These are phyloP conservation scores for Ustilago lituana DNA, from an alignment of 1,284 basidiomycete genomes.

Conservation along the genomic window DNA sequence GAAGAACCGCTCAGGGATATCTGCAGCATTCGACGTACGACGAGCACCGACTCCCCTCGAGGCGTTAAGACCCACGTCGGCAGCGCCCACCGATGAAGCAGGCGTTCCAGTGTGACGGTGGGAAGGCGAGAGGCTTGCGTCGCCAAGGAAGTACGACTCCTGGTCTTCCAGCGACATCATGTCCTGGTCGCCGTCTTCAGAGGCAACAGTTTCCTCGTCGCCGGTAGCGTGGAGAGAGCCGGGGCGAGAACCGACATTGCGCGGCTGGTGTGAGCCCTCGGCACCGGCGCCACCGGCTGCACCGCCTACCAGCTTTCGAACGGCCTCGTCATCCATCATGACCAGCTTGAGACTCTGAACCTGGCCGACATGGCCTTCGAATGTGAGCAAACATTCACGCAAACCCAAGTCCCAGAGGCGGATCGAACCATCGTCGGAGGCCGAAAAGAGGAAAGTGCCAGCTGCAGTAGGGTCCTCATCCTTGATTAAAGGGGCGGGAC, in stretches of 20 bases:
- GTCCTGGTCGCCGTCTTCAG: conserved; percentile 29
- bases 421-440: conserved; percentile 92
- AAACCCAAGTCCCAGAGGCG: conserved; percentile 90
- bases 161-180: conserved; percentile 48
- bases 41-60: conserved; percentile 12
- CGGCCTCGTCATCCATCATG: conserved; percentile 68
- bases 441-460: conserved; percentile 79
- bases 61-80: conserved; percentile 7
- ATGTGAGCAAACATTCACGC: conserved; percentile 83
- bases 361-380: conserved; percentile 91
- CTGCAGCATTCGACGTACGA: conserved; percentile 16
- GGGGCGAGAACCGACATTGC: background rate
- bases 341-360: conserved; percentile 90
- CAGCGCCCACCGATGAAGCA: conserved; percentile 18
- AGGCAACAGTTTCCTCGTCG: background rate
- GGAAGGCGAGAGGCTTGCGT: conserved; percentile 24
- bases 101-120: conserved; percentile 10
- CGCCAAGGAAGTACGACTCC: conserved; percentile 41
- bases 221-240: conserved; percentile 1
- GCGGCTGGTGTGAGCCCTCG: conserved; percentile 26
- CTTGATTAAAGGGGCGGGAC: conserved; percentile 71
- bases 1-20: conserved; percentile 39
- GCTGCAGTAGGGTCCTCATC: conserved; percentile 42
- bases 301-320: conserved; percentile 55
- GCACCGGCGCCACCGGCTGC: conserved; percentile 61